These are phyloP conservation scores for Polygonum aviculare DNA, from an alignment of 148 eudicot genomes.

Conservation along the genomic window DNA sequence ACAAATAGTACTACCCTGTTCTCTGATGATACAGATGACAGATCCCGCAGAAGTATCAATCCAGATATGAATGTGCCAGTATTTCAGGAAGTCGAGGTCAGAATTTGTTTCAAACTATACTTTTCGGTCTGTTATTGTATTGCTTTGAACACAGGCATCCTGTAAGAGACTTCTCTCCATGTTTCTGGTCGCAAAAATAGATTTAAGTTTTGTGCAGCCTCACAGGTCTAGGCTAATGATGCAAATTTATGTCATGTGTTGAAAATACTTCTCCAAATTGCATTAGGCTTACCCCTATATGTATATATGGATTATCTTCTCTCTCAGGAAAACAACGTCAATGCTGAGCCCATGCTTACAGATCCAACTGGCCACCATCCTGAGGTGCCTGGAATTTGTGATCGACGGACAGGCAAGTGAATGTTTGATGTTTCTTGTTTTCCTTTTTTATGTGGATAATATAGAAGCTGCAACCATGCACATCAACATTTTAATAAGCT, in stretches of 20 bases:
- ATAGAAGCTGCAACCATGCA: neutral
- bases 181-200: neutral
- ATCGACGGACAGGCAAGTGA: constrained; percentile 54
- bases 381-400: constrained; percentile 48
- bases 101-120: constrained; percentile 5
- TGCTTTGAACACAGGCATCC: neutral
- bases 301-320: neutral
- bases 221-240: neutral
- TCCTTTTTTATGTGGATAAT: neutral
- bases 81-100: constrained; percentile 62
- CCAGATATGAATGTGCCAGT: constrained; percentile 44
- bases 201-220: neutral
- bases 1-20: constrained; percentile 88
- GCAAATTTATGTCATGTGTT: neutral
- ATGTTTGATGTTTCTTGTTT: neutral
- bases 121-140: neutral
- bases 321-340: constrained; percentile 33
- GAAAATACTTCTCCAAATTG: neutral
- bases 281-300: neutral
- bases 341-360: constrained; percentile 21
- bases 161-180: neutral
- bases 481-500: neutral
- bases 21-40: constrained; percentile 97
- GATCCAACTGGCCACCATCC: constrained; percentile 34
- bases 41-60: constrained; percentile 52